Evolutionary conservation across 2,329 filamentous ascomycete genomes (phyloP).

Genomic region (Nemania sp.): DNA sequence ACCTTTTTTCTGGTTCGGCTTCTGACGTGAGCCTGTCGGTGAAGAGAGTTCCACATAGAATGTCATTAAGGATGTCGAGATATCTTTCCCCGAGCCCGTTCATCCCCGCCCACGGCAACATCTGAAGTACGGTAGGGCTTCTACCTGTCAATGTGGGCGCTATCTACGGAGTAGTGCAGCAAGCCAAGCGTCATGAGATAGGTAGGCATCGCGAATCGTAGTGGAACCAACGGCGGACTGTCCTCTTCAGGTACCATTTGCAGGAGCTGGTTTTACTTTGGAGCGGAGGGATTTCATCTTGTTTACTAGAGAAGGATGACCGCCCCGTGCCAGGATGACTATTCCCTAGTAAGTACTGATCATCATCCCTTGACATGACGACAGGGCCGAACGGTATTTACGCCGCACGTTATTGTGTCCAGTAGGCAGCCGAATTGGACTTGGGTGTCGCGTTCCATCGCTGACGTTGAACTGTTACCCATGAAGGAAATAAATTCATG

Average conservation of each 20-base stretch:
- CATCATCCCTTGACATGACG: constrained; percentile 6
- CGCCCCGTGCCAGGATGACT: neutral
- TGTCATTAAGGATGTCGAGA: constrained; percentile 10
- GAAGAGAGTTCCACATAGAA: constrained; percentile 14
- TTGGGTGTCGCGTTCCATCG: constrained; percentile 21
- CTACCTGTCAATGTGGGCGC: too few relatives aligned
- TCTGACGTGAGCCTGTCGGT: constrained; percentile 25
- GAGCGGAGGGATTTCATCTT: constrained; percentile 2
- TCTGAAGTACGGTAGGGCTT: neutral
- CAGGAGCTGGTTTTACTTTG: constrained; percentile 11
- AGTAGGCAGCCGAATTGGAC: constrained; percentile 19
- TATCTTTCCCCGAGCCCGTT: constrained; percentile 19
- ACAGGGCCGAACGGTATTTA: constrained; percentile 10
- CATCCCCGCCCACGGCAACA: constrained; percentile 9
- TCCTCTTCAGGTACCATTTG: constrained; percentile 5
- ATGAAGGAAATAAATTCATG: constrained; percentile 14
- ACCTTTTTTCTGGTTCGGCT: constrained; percentile 7
- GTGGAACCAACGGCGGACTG: constrained; percentile 8
- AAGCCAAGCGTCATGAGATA: constrained; percentile 7
- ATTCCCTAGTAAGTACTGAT: constrained; percentile 5
- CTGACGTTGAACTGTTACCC: constrained; percentile 21
- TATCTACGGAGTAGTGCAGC: too few relatives aligned
- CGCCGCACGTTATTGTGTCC: constrained; percentile 12
- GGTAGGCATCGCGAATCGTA: constrained; percentile 2
- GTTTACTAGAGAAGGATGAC: neutral